A percentile compares a stretch with the other conserved stretches of the same genome.
These are phyloP conservation scores for Babesia caballi DNA, from an alignment of 169 alveolate species.

Conservation along the genomic window DNA sequence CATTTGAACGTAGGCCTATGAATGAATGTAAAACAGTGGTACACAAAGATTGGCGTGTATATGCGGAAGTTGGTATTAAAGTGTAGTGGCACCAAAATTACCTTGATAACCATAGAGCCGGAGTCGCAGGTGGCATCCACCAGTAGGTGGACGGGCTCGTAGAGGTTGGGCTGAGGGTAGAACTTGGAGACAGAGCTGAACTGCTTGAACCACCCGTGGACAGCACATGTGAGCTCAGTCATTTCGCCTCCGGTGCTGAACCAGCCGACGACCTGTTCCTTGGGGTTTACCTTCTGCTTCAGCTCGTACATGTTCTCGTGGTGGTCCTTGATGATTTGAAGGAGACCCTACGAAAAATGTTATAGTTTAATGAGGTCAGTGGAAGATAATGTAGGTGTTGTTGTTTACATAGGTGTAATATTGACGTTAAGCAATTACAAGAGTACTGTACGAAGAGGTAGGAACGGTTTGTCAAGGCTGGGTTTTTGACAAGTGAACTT, in stretches of 20 bases:
- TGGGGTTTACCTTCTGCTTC: slow-evolving; percentile 83
- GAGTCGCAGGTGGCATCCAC: slow-evolving; percentile 87
- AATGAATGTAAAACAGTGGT: slow-evolving; percentile 1
- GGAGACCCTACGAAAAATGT: slow-evolving; percentile 73
- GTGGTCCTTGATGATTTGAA: slow-evolving; percentile 87
- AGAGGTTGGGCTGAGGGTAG: slow-evolving; percentile 83
- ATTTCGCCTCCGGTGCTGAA: slow-evolving; percentile 88
- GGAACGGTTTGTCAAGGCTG: too few species aligned
- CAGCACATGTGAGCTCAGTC: slow-evolving; percentile 88
- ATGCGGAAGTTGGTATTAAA: too few species aligned
- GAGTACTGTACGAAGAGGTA: too few species aligned
- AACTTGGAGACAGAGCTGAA: slow-evolving; percentile 83
- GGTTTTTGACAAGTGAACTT: too few species aligned
- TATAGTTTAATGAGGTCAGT: too few species aligned
- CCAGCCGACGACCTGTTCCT: slow-evolving; percentile 89
- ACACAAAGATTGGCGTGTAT: background rate
- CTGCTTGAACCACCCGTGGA: slow-evolving; percentile 89
- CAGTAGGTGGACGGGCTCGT: slow-evolving; percentile 87
- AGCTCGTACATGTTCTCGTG: slow-evolving; percentile 88
- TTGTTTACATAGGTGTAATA: too few species aligned
- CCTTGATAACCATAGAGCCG: slow-evolving; percentile 83
- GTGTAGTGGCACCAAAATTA: background rate
- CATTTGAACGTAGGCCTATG: slow-evolving; percentile 75
- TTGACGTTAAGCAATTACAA: too few species aligned
- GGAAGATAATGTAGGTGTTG: too few species aligned